phyloP scores from a whole-genome alignment of 192 early-diverging fungal species.

The Gigaspora rosea region DNA sequence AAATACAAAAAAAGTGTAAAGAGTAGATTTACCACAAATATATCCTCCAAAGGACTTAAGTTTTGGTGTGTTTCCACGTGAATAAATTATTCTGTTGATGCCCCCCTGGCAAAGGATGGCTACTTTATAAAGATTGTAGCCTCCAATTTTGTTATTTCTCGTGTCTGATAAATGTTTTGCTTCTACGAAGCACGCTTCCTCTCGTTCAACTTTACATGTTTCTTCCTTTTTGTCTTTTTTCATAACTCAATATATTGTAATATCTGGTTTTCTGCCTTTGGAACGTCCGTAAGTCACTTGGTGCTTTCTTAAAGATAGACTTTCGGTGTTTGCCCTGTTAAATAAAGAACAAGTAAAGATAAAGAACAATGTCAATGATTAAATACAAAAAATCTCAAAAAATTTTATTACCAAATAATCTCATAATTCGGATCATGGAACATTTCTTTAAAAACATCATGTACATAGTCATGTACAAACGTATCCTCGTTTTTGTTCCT shows the following conservation, averaged over 20 bases:
- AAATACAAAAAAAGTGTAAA: background rate
- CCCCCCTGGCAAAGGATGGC: constrained; percentile 11
- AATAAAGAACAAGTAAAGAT: background rate
- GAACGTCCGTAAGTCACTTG: background rate
- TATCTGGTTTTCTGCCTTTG: background rate
- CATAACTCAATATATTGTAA: background rate
- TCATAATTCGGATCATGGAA: constrained; percentile 2
- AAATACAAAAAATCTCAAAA: background rate
- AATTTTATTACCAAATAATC: background rate
- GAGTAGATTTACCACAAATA: constrained; percentile 6
- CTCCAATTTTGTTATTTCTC: background rate
- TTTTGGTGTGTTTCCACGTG: background rate
- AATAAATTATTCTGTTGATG: background rate
- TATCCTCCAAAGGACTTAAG: background rate
- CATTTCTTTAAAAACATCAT: constrained; percentile 13
- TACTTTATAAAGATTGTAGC: constrained; percentile 1
- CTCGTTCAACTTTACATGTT: background rate
- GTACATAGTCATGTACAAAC: background rate
- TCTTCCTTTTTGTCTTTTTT: too few relatives aligned
- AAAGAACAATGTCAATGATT: background rate
- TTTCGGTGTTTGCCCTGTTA: background rate
- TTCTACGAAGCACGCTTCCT: constrained; percentile 2
- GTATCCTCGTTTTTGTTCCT: background rate
- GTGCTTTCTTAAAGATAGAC: background rate
- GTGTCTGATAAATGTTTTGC: background rate